These are phyloP conservation scores for Nevesoporus exiguus DNA, from an alignment of 768 basidiomycete species.

Conservation along the genomic window DNA sequence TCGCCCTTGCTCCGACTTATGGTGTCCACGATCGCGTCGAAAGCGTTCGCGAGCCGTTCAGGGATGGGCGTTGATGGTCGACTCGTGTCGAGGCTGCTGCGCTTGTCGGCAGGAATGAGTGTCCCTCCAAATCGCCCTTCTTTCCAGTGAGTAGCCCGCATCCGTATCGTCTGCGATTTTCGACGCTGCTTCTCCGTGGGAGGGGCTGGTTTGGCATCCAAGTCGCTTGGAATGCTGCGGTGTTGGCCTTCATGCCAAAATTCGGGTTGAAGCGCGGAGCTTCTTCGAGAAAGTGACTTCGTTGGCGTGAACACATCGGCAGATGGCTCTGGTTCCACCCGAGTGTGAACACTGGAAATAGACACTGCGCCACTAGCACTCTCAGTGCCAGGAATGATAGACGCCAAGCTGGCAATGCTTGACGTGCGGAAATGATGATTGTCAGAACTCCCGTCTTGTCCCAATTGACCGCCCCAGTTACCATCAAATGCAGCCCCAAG, in stretches of 20 bases:
- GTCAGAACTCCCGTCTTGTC: slow-evolving; percentile 23
- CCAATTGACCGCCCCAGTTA: slow-evolving; percentile 12
- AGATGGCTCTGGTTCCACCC: neutral
- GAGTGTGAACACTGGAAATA: neutral
- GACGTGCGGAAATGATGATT: slow-evolving; percentile 48
- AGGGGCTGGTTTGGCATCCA: slow-evolving; percentile 19
- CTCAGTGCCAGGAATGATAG: slow-evolving; percentile 30
- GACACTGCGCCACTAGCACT: neutral
- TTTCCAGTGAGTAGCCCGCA: slow-evolving; percentile 58
- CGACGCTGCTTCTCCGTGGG: slow-evolving; percentile 30
- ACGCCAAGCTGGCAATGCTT: slow-evolving; percentile 55
- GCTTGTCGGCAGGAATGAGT: slow-evolving; percentile 21
- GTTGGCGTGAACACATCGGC: slow-evolving; percentile 2
- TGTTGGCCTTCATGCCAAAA: slow-evolving; percentile 12
- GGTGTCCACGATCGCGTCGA: slow-evolving; percentile 46
- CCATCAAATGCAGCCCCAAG: slow-evolving; percentile 49
- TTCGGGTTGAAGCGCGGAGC: slow-evolving; percentile 3
- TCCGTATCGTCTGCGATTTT: slow-evolving; percentile 50
- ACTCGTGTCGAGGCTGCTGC: slow-evolving; percentile 16
- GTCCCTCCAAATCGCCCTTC: slow-evolving; percentile 50
- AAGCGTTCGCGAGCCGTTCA: slow-evolving; percentile 39
- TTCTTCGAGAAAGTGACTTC: slow-evolving; percentile 6
- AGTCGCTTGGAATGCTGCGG: slow-evolving; percentile 21
- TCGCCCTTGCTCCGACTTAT: slow-evolving; percentile 27
- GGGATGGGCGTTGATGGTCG: slow-evolving; percentile 36